Conservation (phyloP, 805 yeast species). For the Pichia heedii region DNA sequence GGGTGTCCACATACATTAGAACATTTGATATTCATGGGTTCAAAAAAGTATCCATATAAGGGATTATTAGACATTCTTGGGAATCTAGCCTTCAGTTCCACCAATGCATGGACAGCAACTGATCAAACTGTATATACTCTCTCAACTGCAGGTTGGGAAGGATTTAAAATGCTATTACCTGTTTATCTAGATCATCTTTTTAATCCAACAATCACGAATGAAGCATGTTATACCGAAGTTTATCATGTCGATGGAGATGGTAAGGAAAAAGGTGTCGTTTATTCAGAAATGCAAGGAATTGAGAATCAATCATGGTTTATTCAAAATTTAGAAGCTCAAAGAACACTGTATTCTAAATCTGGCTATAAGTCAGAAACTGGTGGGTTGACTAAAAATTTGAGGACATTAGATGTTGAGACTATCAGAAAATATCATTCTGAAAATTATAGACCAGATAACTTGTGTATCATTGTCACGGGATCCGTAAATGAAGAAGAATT, state of each 20-base stretch:
- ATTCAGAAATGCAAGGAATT: conserved; percentile 93
- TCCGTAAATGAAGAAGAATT: conserved; percentile 71
- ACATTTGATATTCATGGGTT: conserved; percentile 92
- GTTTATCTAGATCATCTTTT: conserved; percentile 83
- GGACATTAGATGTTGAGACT: conserved; percentile 61
- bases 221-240: conserved; percentile 89
- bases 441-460: conserved; percentile 73
- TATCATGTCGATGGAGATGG: conserved; percentile 89
- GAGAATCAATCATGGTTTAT: conserved; percentile 72
- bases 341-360: conserved; percentile 47
- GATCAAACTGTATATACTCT: conserved; percentile 93
- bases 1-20: conserved; percentile 96
- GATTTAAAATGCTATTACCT: conserved; percentile 76
- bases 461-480: conserved; percentile 80
- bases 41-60: conserved; percentile 79
- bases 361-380: conserved; percentile 95
- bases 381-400: conserved; percentile 70
- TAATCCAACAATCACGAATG: conserved; percentile 79
- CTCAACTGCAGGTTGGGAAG: conserved; percentile 93
- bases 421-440: conserved; percentile 67
- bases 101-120: conserved; percentile 96
- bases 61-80: conserved; percentile 86
- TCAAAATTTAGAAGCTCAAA: conserved; percentile 49
- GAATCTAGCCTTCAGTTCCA: conserved; percentile 70
- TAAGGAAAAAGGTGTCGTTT: conserved; percentile 92